phyloP scores from a whole-genome alignment of 495 filamentous ascomycete genomes.

The Daldinia concentrica region DNA sequence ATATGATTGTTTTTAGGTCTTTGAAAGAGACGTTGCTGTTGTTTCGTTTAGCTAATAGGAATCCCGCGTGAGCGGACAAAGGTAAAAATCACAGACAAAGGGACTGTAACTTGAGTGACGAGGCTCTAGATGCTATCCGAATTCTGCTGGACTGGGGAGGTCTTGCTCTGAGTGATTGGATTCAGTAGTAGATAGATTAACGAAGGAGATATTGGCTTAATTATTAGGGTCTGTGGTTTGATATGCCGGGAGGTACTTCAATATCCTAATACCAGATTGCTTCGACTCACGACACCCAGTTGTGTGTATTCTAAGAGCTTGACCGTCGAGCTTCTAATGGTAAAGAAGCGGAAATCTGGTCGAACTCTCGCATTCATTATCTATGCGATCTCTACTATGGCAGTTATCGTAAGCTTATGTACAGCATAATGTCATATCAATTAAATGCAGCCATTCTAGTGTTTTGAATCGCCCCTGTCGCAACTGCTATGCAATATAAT shows the following conservation, averaged over 20 bases:
- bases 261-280: too few relatives aligned
- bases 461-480: constrained; percentile 5
- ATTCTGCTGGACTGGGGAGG: not conserved
- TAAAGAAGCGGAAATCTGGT: not conserved
- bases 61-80: not conserved
- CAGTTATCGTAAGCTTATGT: not conserved
- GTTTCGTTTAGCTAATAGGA: not conserved
- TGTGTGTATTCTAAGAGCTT: not conserved
- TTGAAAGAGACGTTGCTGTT: not conserved
- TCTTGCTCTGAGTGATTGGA: not conserved
- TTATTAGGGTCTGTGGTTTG: not conserved
- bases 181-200: not conserved
- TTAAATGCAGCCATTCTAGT: not conserved
- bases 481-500: constrained; percentile 25
- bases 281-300: not conserved
- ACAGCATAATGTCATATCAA: not conserved
- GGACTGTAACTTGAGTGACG: not conserved
- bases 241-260: not conserved
- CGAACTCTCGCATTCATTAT: constrained; percentile 2
- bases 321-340: too few relatives aligned
- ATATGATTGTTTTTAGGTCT: not conserved
- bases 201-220: not conserved
- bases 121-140: not conserved
- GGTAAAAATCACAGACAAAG: not conserved
- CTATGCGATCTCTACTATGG: not conserved